phyloP scores from a whole-genome alignment of 768 basidiomycete species.

The Baorangia bicolor region DNA sequence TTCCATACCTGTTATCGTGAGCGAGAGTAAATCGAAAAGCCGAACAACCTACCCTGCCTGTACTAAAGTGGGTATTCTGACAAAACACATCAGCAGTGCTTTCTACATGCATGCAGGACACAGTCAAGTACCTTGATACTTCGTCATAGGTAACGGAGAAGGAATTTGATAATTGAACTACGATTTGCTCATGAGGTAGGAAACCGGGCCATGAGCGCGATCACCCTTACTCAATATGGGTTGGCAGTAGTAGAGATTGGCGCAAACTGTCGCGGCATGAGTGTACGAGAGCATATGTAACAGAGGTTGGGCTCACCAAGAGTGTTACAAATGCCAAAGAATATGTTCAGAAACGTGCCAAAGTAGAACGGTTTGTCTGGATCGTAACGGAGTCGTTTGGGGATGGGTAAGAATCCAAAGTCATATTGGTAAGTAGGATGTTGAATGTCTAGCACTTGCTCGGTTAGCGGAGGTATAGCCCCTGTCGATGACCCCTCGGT shows the following conservation, averaged over 20 bases:
- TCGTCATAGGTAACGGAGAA: constrained; percentile 35
- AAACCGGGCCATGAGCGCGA: not conserved
- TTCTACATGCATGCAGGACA: not conserved
- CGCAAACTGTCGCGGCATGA: constrained; percentile 35
- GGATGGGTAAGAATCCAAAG: constrained; percentile 63
- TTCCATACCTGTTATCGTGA: constrained; percentile 51
- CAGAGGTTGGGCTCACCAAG: constrained; percentile 11
- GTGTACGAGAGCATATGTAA: not conserved
- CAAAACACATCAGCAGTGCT: constrained; percentile 1
- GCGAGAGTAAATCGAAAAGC: not conserved
- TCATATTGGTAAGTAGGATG: constrained; percentile 29
- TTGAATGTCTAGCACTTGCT: not conserved
- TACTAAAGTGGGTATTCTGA: constrained; percentile 58
- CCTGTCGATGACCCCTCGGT: not conserved
- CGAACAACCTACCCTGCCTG: constrained; percentile 55
- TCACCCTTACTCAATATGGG: constrained; percentile 62
- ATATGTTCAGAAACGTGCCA: constrained; percentile 48
- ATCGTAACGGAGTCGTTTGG: constrained; percentile 49
- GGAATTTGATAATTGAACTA: constrained; percentile 35
- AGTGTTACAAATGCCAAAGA: constrained; percentile 64
- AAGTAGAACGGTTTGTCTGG: constrained; percentile 50
- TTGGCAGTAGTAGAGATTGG: constrained; percentile 79
- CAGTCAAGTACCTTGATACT: constrained; percentile 28
- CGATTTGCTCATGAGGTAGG: not conserved
- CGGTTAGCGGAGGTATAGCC: not conserved